A percentile compares a stretch with the other conserved stretches of the same genome.
phyloP scores from a whole-genome alignment of 225 moss, liverwort and hornwort species.

The Antitrichia curtipendula region DNA sequence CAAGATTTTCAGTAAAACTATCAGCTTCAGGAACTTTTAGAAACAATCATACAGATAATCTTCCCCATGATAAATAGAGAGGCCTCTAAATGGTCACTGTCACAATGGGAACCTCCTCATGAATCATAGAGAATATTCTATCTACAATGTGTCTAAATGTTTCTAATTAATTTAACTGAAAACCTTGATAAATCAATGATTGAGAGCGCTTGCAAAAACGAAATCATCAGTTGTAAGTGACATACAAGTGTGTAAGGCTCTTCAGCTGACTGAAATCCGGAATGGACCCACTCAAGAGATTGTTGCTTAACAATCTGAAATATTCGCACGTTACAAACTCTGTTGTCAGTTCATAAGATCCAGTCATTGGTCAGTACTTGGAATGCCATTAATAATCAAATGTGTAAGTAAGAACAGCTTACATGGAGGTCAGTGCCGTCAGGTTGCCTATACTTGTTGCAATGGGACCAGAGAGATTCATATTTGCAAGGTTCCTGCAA shows the following conservation, averaged over 20 bases:
- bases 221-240: background rate
- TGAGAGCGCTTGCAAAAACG: background rate
- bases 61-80: background rate
- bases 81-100: background rate
- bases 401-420: background rate
- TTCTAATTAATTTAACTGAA: too few species aligned
- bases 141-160: background rate
- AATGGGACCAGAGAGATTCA: slow-evolving; percentile 30
- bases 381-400: background rate
- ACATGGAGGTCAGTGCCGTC: slow-evolving; percentile 28
- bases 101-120: background rate
- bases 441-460: slow-evolving; percentile 26
- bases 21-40: background rate
- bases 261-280: slow-evolving; percentile 30
- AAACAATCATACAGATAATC: background rate
- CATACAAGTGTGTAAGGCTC: slow-evolving; percentile 29
- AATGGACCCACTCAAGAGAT: slow-evolving; percentile 26
- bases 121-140: background rate
- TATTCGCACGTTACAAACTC: background rate
- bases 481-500: slow-evolving; percentile 23
- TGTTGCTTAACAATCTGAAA: slow-evolving; percentile 26
- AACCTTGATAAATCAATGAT: background rate
- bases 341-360: background rate
- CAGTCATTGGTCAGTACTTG: background rate
- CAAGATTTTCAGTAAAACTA: background rate